Conservation (phyloP, 164 flowering plant species). For the Vitis riparia region DNA sequence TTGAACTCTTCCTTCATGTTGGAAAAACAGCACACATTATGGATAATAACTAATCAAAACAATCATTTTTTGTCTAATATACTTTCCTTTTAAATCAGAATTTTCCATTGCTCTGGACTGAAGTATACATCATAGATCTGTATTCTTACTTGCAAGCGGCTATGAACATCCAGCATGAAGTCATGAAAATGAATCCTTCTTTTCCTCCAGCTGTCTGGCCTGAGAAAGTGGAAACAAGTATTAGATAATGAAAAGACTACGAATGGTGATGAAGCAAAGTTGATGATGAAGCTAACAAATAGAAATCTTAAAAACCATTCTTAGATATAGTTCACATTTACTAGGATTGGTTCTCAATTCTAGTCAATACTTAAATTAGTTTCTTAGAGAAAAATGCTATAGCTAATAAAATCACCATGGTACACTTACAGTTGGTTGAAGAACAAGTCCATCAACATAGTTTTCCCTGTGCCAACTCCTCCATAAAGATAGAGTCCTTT, state of each 20-base stretch:
- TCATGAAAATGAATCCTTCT: constrained; percentile 98
- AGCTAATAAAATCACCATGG: not conserved
- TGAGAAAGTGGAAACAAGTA: constrained; percentile 23
- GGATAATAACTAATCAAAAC: not conserved
- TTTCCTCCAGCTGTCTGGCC: constrained; percentile 90
- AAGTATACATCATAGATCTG: not conserved
- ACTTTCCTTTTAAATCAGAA: not conserved
- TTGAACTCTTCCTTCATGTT: too few species aligned
- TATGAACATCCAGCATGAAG: constrained; percentile 94
- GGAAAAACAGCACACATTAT: too few species aligned
- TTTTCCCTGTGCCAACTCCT: constrained; percentile 99
- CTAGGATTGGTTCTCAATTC: not conserved
- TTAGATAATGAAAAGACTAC: not conserved
- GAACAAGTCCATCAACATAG: constrained; percentile 99
- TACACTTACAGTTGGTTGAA: constrained; percentile 77
- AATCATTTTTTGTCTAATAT: not conserved
- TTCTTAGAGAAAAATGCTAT: not conserved
- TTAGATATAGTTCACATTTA: not conserved
- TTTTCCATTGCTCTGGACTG: too few species aligned
- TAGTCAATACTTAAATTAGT: not conserved
- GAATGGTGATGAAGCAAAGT: not conserved
- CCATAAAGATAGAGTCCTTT: constrained; percentile 96
- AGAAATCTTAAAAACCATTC: not conserved
- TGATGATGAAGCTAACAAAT: not conserved
- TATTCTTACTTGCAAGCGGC: constrained; percentile 78